Percentiles rank a stretch among this genome's conserved stretches.
These are phyloP conservation scores for Cyamopsis tetragonoloba DNA, from an alignment of 306 rosid species.

Conservation along the genomic window DNA sequence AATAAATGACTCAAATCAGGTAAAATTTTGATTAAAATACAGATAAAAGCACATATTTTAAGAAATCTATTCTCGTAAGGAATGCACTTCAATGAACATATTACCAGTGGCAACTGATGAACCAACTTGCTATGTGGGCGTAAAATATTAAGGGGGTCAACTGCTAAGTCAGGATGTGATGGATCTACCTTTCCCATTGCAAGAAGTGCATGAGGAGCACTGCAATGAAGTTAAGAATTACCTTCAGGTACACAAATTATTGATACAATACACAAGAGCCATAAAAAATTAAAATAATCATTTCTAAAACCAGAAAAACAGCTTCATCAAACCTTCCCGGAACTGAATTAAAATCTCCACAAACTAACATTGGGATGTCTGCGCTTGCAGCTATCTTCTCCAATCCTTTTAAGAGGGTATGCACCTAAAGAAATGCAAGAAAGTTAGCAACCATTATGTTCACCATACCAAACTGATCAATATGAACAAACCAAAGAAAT, in stretches of 20 bases:
- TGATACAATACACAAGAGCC: neutral
- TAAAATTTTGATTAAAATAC: neutral
- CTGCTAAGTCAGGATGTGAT: constrained; percentile 73
- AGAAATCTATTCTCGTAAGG: neutral
- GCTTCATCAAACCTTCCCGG: constrained; percentile 87
- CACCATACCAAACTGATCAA: neutral
- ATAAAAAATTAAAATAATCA: neutral
- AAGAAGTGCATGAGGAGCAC: constrained; percentile 95
- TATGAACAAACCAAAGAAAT: constrained; percentile 14
- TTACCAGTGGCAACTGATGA: constrained; percentile 96
- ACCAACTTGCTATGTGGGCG: constrained; percentile 89
- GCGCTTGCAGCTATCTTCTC: constrained; percentile 95
- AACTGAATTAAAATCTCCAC: constrained; percentile 93
- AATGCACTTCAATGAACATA: constrained; percentile 4
- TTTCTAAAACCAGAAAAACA: neutral
- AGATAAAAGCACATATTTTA: neutral
- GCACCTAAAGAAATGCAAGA: constrained; percentile 54
- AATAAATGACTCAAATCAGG: neutral
- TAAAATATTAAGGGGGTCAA: constrained; percentile 86
- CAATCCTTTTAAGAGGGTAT: constrained; percentile 92
- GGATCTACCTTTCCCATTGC: constrained; percentile 94
- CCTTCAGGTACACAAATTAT: constrained; percentile 26
- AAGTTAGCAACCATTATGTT: constrained; percentile 12
- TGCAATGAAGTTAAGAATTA: constrained; percentile 43
- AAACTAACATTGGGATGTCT: constrained; percentile 97